Conservation (phyloP, 176 grass and related monocot species). For the Pharus latifolius region DNA sequence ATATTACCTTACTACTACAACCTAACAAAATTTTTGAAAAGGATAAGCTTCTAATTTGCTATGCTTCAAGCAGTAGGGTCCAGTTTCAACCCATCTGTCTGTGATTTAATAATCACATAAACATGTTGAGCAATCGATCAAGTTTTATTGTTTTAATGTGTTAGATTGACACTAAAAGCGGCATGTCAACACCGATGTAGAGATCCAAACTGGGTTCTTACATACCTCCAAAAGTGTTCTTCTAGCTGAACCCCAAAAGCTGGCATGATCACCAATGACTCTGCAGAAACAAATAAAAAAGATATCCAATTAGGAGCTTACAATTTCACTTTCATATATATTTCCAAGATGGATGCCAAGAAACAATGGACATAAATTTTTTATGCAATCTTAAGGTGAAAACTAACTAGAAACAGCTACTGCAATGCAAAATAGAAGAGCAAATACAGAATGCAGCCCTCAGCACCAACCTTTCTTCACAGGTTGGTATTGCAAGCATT, state of each 20-base stretch:
- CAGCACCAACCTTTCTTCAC: constrained; percentile 58
- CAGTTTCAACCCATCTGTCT: constrained; percentile 4
- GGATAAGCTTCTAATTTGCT: no score
- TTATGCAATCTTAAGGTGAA: background rate
- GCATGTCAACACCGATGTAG: background rate
- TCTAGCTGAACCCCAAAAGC: constrained; percentile 74
- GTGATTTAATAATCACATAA: no score
- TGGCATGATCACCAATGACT: constrained; percentile 68
- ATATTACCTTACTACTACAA: no score
- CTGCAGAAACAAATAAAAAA: constrained; percentile 30
- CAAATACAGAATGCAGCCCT: background rate
- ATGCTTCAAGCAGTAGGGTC: background rate
- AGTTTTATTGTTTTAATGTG: no score
- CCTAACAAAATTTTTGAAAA: no score
- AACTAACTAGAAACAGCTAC: background rate
- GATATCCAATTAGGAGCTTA: background rate
- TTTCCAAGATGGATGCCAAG: background rate
- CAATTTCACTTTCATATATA: background rate
- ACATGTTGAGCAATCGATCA: no score
- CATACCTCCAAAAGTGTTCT: constrained; percentile 68
- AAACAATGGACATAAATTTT: background rate
- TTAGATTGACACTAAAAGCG: background rate
- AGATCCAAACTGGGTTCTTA: background rate
- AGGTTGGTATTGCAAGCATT: constrained; percentile 42
- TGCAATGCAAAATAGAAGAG: background rate